phyloP scores from a whole-genome alignment of 805 yeast genomes.

The Cyberlindnera mrakii region DNA sequence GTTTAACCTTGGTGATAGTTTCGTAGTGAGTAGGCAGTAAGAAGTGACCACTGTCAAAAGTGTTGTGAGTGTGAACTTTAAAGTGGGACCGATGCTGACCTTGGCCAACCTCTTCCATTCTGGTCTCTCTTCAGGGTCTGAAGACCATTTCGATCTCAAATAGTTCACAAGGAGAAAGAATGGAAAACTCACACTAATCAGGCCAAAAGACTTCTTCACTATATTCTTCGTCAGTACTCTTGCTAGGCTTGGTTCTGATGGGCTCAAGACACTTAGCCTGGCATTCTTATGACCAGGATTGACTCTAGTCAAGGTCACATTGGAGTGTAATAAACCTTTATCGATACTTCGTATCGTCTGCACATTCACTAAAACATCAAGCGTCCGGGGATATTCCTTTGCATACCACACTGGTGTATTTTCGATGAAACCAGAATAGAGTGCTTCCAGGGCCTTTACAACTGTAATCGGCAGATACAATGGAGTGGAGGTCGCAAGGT shows the following conservation, averaged over 20 bases:
- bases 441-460: slow-evolving; percentile 1
- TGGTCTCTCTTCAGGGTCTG: not conserved
- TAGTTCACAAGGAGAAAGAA: slow-evolving; percentile 2
- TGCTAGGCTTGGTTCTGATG: slow-evolving; percentile 10
- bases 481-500: slow-evolving; percentile 11
- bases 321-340: slow-evolving; percentile 11
- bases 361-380: slow-evolving; percentile 4
- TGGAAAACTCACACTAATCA: slow-evolving; percentile 7
- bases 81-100: not conserved
- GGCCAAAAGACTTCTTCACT: slow-evolving; percentile 8
- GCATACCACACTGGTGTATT: slow-evolving; percentile 9
- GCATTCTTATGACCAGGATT: slow-evolving; percentile 11
- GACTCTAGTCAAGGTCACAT: slow-evolving; percentile 4
- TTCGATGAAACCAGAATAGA: slow-evolving; percentile 13
- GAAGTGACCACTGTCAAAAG: slow-evolving; percentile 6
- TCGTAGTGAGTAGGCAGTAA: slow-evolving; percentile 6
- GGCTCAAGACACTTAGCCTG: slow-evolving; percentile 10
- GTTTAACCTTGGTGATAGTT: slow-evolving; percentile 5
- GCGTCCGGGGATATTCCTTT: slow-evolving; percentile 9
- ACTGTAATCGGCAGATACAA: slow-evolving; percentile 9
- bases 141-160: not conserved
- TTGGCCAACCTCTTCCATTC: not conserved
- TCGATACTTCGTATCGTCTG: slow-evolving; percentile 4
- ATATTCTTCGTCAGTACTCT: slow-evolving; percentile 2
- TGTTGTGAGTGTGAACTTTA: not conserved